phyloP scores from a whole-genome alignment of 2,329 filamentous ascomycete genomes.

The Colletotrichum sp. region DNA sequence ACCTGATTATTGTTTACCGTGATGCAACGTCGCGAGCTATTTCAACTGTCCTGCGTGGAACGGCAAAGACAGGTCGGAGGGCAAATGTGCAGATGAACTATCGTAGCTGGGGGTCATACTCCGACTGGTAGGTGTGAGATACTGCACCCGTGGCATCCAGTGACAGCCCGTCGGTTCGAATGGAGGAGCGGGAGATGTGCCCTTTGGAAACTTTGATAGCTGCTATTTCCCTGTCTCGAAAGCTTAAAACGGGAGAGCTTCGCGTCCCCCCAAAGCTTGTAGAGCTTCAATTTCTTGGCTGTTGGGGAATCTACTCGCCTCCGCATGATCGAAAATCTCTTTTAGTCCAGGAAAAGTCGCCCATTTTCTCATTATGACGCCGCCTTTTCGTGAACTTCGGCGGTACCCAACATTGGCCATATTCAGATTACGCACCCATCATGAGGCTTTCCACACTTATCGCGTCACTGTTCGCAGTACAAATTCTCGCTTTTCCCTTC shows the following conservation, averaged over 20 bases:
- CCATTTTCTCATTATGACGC: not conserved
- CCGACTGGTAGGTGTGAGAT: not conserved
- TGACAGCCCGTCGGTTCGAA: not conserved
- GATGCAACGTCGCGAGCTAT: not conserved
- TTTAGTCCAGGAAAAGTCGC: not conserved
- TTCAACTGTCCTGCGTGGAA: not conserved
- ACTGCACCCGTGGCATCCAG: not conserved
- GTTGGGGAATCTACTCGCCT: not conserved
- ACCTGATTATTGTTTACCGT: not conserved
- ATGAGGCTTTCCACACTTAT: not conserved
- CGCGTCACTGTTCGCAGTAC: not conserved
- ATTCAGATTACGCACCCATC: not conserved
- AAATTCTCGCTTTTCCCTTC: not conserved
- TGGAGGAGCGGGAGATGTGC: not conserved
- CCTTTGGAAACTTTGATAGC: not conserved
- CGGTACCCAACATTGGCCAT: not conserved
- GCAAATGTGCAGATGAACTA: not conserved
- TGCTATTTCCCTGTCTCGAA: not conserved
- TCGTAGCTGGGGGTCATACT: not conserved
- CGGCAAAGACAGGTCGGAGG: not conserved
- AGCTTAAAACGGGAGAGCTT: not conserved
- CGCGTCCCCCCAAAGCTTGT: not conserved
- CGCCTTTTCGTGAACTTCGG: not conserved
- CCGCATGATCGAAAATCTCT: not conserved
- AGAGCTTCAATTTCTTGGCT: not conserved